Evolutionary conservation across 805 yeast genomes (phyloP).

Genomic region (Hanseniaspora thailandica): DNA sequence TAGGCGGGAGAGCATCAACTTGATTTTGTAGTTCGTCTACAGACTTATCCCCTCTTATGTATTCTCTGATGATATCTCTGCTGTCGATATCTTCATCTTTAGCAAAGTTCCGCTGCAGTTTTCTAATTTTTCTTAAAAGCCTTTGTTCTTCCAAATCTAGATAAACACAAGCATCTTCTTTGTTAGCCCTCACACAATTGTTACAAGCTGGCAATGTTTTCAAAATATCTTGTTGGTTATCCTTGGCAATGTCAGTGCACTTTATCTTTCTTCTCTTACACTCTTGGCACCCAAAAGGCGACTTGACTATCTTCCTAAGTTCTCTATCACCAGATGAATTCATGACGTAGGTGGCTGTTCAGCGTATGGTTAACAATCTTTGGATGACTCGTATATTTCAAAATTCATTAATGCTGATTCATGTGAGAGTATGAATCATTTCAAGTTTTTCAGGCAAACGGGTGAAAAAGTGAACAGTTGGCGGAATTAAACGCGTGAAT

Average conservation of each 20-base stretch:
- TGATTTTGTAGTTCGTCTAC: background rate
- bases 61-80: background rate
- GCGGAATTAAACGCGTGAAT: too few relatives aligned
- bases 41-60: background rate
- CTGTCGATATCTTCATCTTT: background rate
- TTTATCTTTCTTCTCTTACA: slow-evolving; percentile 19
- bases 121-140: slow-evolving; percentile 7
- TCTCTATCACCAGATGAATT: too few relatives aligned
- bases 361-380: too few relatives aligned
- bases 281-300: slow-evolving; percentile 17
- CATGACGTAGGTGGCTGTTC: too few relatives aligned
- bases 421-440: too few relatives aligned
- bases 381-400: too few relatives aligned
- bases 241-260: slow-evolving; percentile 15
- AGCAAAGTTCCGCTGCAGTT: background rate
- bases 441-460: too few relatives aligned
- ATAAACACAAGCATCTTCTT: slow-evolving; percentile 4
- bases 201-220: background rate
- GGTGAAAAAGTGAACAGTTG: too few relatives aligned
- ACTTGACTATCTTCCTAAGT: background rate
- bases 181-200: background rate
- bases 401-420: too few relatives aligned
- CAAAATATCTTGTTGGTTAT: background rate
- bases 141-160: slow-evolving; percentile 9
- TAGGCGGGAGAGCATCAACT: background rate